Base-by-base conservation (phyloP, 139 green algal species). In the Volvox reticuliferus region DNA sequence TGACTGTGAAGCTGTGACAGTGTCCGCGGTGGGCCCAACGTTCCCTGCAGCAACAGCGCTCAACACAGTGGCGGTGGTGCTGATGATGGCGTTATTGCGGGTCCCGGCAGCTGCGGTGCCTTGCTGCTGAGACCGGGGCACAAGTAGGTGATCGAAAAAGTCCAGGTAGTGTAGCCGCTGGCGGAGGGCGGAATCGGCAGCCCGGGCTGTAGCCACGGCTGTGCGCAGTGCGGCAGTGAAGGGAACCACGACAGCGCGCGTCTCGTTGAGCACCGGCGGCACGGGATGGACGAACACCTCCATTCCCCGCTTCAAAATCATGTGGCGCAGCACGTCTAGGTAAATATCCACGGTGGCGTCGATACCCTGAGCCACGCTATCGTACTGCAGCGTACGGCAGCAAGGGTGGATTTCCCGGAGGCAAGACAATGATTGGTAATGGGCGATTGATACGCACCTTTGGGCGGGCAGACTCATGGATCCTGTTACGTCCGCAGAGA, bases 251-350 rank as follows among this genome's bases (percentile, higher is more conserved):
- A 97, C 26, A 5, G 88, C 73, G 0, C 94, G 92, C 0, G 95
- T 97, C 33, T 95, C 94, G 20, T 96, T 92, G 37, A 98, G 81
- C 26, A 97, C 95, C 21, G 96, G 94, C 21, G 95, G 91, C 44
- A 97, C 87, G 5, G 96, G 95, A 91, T 98, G 96, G 1, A 98
- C 92, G 67, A 95, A 97, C 2, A 98, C 94, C 82, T 93, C 69
- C 24, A 88, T 73, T n/a, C 22, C 0, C 14, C 50, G 65, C 18
- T 81, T 67, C 26, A 69, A 33, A 28, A 77, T 16, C 50, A 88
- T 82, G 3, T 35, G 3, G 17, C 61, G 75, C 12, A 88, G 9
- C 20, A 81, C 55, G 33, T 86, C 55, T 65, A 94, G 22, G 91
- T 97, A 98, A 35, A 97, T 95, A 61, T 87, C 85, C 0, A 97